Base-by-base conservation (phyloP, 1,284 basidiomycete genomes). In the Abortiporus biennis region DNA sequence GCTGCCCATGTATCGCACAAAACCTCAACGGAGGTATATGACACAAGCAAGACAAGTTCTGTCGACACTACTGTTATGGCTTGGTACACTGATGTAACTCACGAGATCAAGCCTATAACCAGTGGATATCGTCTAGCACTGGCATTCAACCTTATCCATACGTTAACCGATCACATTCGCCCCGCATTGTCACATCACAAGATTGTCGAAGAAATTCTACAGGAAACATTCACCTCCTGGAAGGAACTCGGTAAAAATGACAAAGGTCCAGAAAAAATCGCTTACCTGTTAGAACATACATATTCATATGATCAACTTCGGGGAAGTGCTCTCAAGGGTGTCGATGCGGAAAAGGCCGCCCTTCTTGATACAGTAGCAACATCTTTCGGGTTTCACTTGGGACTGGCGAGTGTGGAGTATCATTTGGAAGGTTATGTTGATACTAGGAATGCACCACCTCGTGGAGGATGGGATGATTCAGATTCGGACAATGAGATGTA, bases 391-490 rank as follows among this genome's bases (percentile, higher is more conserved):
- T 35, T 35, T 16, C 17, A 19, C 17, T 9, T 35, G 9, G 33
- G 33, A 9, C 33, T 35, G 12, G 33, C 33, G 9, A 9, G 9
- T 16, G 17, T 35, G 9, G 33, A 11, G 8, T 35, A 35, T 16
- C 17, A 13, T 12, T 8, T 13, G 9, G 27, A 30, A 30, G 27
- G n/a, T 9, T 9, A 30, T 30, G n/a, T n/a, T n/a, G 9, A 9
- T n/a, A n/a, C 9, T 30, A n/a, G 27, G 27, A 30, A 30, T n/a
- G n/a, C n/a, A n/a, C 23, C 22, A 15, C 13, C 23, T 13, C 21
- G 20, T 13, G 6, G 48, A 29, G 8, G 31, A 21, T 17, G 53
- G 31, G 49, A 58, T 30, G 54, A 59, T 3, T 52, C 55, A 6
- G 53, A 55, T 1, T 54, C 56, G 4, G 49, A 54, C 24, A n/a